Evolutionary conservation across 2,329 filamentous ascomycete genomes (phyloP).

Genomic region (Aspergillus sp.): DNA sequence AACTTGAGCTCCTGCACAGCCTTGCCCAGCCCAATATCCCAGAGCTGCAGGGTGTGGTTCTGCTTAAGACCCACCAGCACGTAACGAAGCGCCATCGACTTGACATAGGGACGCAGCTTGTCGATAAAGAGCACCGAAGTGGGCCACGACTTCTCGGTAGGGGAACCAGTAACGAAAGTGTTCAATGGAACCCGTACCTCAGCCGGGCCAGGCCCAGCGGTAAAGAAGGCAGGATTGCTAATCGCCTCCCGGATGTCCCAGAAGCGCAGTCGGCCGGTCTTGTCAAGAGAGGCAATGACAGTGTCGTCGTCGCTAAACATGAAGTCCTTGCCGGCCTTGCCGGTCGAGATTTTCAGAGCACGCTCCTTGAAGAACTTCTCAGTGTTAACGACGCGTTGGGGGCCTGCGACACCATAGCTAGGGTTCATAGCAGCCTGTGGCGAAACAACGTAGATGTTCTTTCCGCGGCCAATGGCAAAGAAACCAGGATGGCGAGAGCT

Average conservation of each 20-base stretch:
- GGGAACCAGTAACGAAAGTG: constrained; percentile 81
- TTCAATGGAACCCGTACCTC: constrained; percentile 85
- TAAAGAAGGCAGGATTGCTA: constrained; percentile 46
- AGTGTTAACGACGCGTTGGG: constrained; percentile 70
- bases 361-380: constrained; percentile 85
- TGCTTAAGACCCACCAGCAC: constrained; percentile 98
- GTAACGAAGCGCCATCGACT: constrained; percentile 86
- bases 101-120: constrained; percentile 90
- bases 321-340: constrained; percentile 98
- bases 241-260: constrained; percentile 90
- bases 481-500: constrained; percentile 88
- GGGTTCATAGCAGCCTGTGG: constrained; percentile 56
- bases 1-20: constrained; percentile 96
- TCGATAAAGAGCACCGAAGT: constrained; percentile 95
- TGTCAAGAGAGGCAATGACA: constrained; percentile 91
- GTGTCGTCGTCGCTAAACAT: constrained; percentile 96
- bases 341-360: constrained; percentile 89
- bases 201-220: constrained; percentile 53
- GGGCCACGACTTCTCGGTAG: constrained; percentile 92
- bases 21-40: constrained; percentile 94
- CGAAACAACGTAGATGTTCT: constrained; percentile 87
- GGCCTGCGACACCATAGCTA: constrained; percentile 52
- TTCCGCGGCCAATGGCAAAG: constrained; percentile 93
- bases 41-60: constrained; percentile 96
- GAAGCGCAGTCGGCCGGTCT: constrained; percentile 94